Percentiles rank a stretch among this genome's conserved stretches.
Conservation (phyloP, 371 early-diverging fungal genomes). For the Cokeromyces recurvatus region DNA sequence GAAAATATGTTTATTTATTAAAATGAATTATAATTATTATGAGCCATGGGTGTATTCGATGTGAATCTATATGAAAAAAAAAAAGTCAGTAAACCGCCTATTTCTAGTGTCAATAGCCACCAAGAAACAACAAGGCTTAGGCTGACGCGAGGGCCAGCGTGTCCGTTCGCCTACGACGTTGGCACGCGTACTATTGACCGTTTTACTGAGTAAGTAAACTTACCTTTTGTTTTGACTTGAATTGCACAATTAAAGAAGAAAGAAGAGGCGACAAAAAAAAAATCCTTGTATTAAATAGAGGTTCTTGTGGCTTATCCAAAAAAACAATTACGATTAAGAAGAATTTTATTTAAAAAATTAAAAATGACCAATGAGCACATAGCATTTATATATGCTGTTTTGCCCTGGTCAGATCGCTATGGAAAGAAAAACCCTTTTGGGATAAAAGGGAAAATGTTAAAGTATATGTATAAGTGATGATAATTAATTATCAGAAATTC, state of each 20-base stretch:
- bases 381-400: no score
- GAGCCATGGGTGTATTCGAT: not conserved
- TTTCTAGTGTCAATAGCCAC: slow-evolving; percentile 15
- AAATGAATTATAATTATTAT: slow-evolving; percentile 4
- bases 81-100: slow-evolving; percentile 14
- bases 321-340: no score
- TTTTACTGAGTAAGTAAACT: slow-evolving; percentile 19
- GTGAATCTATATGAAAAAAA: slow-evolving; percentile 11
- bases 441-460: no score
- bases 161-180: slow-evolving; percentile 16
- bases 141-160: slow-evolving; percentile 11
- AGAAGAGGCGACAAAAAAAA: not conserved
- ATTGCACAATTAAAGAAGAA: slow-evolving; percentile 5
- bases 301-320: no score
- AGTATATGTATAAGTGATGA: no score
- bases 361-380: no score
- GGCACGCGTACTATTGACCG: slow-evolving; percentile 17
- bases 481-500: no score
- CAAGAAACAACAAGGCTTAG: slow-evolving; percentile 14
- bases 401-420: no score
- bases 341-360: no score
- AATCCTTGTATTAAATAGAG: no score
- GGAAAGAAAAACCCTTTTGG: no score
- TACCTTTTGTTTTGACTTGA: slow-evolving; percentile 7
- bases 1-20: slow-evolving; percentile 5